Base-by-base conservation (phyloP, 805 yeast genomes). In the Komagataella pseudopastoris region DNA sequence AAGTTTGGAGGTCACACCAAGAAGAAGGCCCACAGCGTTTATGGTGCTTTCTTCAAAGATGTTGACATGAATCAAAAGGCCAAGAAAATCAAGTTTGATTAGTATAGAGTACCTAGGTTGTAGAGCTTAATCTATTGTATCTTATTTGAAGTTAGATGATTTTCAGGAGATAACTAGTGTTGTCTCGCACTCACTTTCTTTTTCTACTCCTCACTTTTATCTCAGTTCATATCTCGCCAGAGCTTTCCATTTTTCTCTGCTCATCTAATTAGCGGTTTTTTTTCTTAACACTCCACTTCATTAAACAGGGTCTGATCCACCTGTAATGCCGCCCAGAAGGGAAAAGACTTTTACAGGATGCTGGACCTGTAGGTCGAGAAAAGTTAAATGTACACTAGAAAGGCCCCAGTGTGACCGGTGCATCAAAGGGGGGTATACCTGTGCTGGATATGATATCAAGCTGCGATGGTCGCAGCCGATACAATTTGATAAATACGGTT, bases 1-100 rank as follows among this genome's bases (percentile, higher is more conserved):
- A 91, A 90, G 67, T 93, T 91, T 60, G 99, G 99, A 49, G 89
- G 96, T 6, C 98, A 93, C 69, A 93, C 98, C 8, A 93, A 93
- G 71, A 91, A 90, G 84, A 93, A 93, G 74, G 90, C 88, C 57
- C 99, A 93, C 64, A 81, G 91, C 56, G 96, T 91, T n/a, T 93
- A 93, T 61, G 99, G 99, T 57, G 97, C 98, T 0, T 93, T 93
- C 74, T 93, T 72, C 75, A 93, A 91, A 65, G 88, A 90, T 63
- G 93, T 91, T 49, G 98, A 89, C 61, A 76, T 87, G 76, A 71
- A 80, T 56, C 81, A 83, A 65, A 80, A 82, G 62, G 90, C 90
- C 53, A 93, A 88, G 70, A 93, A 93, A 76, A 88, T 91, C 60
- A 88, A 88, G 59, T 91, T 93, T 57, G 82, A 78, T 57, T 76